Evolutionary conservation across 202 grass and related monocot genomes (phyloP).

Genomic region (Elaeis oleifera): DNA sequence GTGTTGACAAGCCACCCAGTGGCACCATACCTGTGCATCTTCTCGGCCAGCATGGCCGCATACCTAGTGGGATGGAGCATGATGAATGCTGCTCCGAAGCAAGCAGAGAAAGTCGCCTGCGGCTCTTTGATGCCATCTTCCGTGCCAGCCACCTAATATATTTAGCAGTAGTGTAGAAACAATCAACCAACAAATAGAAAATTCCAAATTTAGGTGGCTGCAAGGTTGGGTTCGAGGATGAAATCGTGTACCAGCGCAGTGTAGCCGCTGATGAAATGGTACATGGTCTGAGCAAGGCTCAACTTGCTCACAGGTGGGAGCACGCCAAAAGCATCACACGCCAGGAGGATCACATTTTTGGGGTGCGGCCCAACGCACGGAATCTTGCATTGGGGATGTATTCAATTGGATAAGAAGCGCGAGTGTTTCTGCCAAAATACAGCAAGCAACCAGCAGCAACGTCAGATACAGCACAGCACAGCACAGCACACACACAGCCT

Average conservation of each 20-base stretch:
- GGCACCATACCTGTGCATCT: constrained; percentile 92
- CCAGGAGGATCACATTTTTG: constrained; percentile 93
- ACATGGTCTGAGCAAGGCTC: constrained; percentile 96
- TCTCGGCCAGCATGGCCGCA: constrained; percentile 91
- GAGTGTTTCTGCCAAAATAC: constrained; percentile 66
- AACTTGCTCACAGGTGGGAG: constrained; percentile 97
- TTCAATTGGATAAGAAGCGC: constrained; percentile 92
- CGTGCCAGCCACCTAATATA: constrained; percentile 66
- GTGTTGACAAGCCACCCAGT: constrained; percentile 99
- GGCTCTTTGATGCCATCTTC: constrained; percentile 97
- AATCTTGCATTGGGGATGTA: constrained; percentile 89
- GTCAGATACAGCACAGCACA: not conserved
- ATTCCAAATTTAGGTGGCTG: too few species aligned
- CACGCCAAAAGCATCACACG: constrained; percentile 91
- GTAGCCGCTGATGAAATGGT: constrained; percentile 99
- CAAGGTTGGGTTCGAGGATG: too few species aligned
- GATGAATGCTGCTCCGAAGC: constrained; percentile 97
- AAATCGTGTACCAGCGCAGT: constrained; percentile 57
- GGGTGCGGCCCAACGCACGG: constrained; percentile 89
- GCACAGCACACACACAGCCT: too few species aligned
- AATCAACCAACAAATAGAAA: too few species aligned
- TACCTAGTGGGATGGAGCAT: constrained; percentile 99
- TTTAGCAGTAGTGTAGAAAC: not conserved
- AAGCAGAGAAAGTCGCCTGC: constrained; percentile 92
- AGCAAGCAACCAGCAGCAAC: not conserved